These are phyloP conservation scores for Neopestalotiopsis sp. DNA, from an alignment of 2,329 filamentous ascomycete species.

Conservation along the genomic window DNA sequence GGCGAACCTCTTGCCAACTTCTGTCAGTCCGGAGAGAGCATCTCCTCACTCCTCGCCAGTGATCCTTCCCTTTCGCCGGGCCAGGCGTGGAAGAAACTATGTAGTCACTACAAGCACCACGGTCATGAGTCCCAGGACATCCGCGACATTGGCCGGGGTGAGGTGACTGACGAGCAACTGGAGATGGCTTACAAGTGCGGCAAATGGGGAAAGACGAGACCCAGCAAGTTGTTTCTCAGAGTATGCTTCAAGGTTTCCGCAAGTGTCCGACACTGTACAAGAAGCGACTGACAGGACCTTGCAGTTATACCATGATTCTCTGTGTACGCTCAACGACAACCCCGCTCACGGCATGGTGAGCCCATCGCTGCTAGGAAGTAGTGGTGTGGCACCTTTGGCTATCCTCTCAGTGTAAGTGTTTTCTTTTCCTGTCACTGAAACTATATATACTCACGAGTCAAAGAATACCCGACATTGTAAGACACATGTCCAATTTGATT, in stretches of 20 bases:
- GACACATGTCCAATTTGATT: conserved; percentile 80
- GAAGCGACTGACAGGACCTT: conserved; percentile 11
- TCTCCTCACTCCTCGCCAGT: conserved; percentile 62
- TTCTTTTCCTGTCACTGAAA: background rate
- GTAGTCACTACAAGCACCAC: conserved; percentile 36
- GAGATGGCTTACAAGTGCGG: conserved; percentile 65
- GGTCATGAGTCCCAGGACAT: conserved; percentile 19
- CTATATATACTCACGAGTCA: background rate
- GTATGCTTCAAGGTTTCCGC: conserved; percentile 39
- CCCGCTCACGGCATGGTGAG: conserved; percentile 57
- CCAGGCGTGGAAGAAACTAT: conserved; percentile 63
- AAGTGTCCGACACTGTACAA: background rate
- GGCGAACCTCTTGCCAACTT: conserved; percentile 54
- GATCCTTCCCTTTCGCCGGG: conserved; percentile 58
- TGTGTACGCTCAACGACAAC: conserved; percentile 60
- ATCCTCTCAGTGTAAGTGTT: conserved; percentile 64
- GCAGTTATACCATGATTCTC: conserved; percentile 69
- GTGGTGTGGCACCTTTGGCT: conserved; percentile 70
- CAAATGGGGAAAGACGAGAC: conserved; percentile 67
- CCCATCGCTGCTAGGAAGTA: conserved; percentile 56
- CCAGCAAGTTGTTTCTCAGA: conserved; percentile 71
- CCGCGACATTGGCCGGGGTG: conserved; percentile 28
- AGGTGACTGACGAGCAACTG: conserved; percentile 47
- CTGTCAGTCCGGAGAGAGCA: conserved; percentile 58
- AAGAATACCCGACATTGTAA: conserved; percentile 70